Evolutionary conservation across 768 basidiomycete genomes (phyloP).

Genomic region (Psilocybe subaeruginosa): DNA sequence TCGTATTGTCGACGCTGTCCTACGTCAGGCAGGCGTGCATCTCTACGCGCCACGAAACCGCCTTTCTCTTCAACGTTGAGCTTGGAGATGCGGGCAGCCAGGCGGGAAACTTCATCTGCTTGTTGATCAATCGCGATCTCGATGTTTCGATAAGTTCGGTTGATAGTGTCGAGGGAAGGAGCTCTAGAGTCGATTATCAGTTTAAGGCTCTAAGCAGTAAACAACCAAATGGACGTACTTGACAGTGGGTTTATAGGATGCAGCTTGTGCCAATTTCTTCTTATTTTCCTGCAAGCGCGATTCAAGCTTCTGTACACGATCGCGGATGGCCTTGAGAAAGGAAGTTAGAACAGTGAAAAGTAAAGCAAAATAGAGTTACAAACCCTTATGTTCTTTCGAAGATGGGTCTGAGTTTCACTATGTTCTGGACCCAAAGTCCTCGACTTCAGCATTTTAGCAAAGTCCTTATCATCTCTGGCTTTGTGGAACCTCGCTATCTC

Average conservation of each 20-base stretch:
- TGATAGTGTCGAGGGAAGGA: slow-evolving; percentile 84
- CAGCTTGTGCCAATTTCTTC: slow-evolving; percentile 64
- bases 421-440: slow-evolving; percentile 90
- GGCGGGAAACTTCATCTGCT: slow-evolving; percentile 50
- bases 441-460: slow-evolving; percentile 72
- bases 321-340: slow-evolving; percentile 57
- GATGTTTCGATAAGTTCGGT: slow-evolving; percentile 85
- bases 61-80: slow-evolving; percentile 39
- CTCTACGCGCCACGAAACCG: slow-evolving; percentile 23
- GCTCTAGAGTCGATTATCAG: slow-evolving; percentile 49
- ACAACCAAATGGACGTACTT: slow-evolving; percentile 45
- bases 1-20: slow-evolving; percentile 41
- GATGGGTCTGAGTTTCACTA: slow-evolving; percentile 75
- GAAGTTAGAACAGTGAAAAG: slow-evolving; percentile 7
- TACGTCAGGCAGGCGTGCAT: slow-evolving; percentile 44
- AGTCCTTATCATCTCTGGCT: slow-evolving; percentile 78
- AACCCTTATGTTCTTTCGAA: slow-evolving; percentile 76
- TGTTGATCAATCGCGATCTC: slow-evolving; percentile 71
- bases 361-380: slow-evolving; percentile 23
- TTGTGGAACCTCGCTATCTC: slow-evolving; percentile 81
- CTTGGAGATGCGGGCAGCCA: slow-evolving; percentile 55
- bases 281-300: slow-evolving; percentile 70
- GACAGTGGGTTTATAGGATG: slow-evolving; percentile 62
- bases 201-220: background rate
- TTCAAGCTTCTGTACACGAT: slow-evolving; percentile 81